phyloP scores from a whole-genome alignment of 2,329 filamentous ascomycete genomes.

The Trichoderma sp. region DNA sequence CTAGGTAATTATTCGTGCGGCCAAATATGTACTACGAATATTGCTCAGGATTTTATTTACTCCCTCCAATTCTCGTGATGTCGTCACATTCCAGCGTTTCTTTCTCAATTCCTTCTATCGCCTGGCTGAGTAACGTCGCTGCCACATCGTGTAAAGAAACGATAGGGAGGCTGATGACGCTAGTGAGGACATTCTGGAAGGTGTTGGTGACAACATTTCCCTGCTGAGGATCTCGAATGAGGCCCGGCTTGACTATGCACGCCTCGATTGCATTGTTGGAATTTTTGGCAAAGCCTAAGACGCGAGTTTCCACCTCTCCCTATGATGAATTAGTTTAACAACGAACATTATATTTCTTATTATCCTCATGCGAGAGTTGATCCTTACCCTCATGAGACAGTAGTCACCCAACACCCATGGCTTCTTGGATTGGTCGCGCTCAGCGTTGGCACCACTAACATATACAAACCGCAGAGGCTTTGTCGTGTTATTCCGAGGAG shows the following conservation, averaged over 20 bases:
- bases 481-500: constrained; percentile 23
- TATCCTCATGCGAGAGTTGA: too few relatives aligned
- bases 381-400: constrained; percentile 11
- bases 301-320: constrained; percentile 14
- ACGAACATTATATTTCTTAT: neutral
- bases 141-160: constrained; percentile 1
- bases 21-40: neutral
- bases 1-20: neutral
- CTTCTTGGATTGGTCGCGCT: constrained; percentile 46
- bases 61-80: constrained; percentile 14
- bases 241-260: constrained; percentile 7
- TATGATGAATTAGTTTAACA: neutral
- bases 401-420: constrained; percentile 31
- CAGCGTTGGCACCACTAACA: constrained; percentile 45
- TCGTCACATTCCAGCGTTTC: constrained; percentile 15
- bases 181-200: neutral
- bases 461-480: constrained; percentile 49
- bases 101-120: constrained; percentile 9
- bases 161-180: neutral
- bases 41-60: neutral
- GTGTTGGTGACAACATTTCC: neutral
- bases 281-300: constrained; percentile 7
- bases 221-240: neutral
- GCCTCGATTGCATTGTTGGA: constrained; percentile 3
- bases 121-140: constrained; percentile 12